These are phyloP conservation scores for Colletotrichum gigasporum DNA, from an alignment of 2,329 filamentous ascomycete genomes.

Conservation along the genomic window DNA sequence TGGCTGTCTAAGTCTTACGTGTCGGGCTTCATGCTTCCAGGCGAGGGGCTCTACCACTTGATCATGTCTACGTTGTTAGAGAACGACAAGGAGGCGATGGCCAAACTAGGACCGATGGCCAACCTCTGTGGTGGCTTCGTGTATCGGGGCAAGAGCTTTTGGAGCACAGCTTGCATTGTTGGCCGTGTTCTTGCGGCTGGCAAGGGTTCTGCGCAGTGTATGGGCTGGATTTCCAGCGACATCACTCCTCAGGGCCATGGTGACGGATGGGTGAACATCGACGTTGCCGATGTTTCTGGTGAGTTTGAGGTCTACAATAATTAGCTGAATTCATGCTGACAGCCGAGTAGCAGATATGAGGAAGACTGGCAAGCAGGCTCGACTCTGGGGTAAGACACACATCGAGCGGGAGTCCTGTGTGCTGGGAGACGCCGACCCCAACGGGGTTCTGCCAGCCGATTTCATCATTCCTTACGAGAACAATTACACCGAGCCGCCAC, in stretches of 20 bases:
- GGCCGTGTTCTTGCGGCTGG: constrained; percentile 72
- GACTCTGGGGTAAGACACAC: constrained; percentile 68
- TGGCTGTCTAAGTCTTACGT: constrained; percentile 76
- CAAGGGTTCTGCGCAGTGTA: constrained; percentile 69
- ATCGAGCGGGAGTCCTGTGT: constrained; percentile 70
- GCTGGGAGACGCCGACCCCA: constrained; percentile 65
- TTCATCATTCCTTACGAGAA: constrained; percentile 71
- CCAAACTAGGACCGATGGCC: constrained; percentile 66
- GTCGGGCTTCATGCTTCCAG: constrained; percentile 71
- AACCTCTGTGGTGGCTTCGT: constrained; percentile 73
- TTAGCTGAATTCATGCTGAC: constrained; percentile 16
- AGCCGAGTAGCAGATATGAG: constrained; percentile 54
- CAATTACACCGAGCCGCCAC: constrained; percentile 57
- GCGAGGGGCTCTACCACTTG: constrained; percentile 69
- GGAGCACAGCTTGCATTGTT: constrained; percentile 73
- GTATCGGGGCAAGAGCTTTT: constrained; percentile 72
- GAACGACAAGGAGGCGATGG: constrained; percentile 68
- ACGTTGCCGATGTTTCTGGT: constrained; percentile 63
- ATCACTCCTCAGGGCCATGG: constrained; percentile 60
- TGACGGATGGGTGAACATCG: constrained; percentile 69
- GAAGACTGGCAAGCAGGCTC: constrained; percentile 62
- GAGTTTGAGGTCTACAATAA: constrained; percentile 36
- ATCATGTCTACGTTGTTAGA: constrained; percentile 74
- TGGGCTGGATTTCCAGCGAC: constrained; percentile 75
- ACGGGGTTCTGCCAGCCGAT: constrained; percentile 66